Base-by-base conservation (phyloP, 1,139 yeast species). In the Pneumocystis wakefieldiae region DNA sequence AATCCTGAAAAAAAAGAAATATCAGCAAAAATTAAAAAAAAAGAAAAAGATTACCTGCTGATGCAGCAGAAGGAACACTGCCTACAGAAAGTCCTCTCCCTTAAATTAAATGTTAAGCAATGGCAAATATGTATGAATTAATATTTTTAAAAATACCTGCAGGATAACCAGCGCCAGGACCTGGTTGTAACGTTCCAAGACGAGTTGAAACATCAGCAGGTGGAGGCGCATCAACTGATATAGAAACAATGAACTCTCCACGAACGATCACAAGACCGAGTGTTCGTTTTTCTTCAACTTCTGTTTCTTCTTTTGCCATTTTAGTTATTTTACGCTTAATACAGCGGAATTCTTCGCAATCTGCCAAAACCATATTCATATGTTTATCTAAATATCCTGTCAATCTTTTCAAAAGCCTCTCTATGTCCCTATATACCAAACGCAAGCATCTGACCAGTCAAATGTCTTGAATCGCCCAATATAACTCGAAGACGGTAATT, bases 171-270 rank as follows among this genome's bases (percentile, higher is more conserved):
- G 71, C 69, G 1, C 84, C 84, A 61, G 77, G 75, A 2, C 84
- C 84, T 59, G 76, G 71, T 29, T 69, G 68, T 24, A 73, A 74
- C 17, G 74, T 75, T 66, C 78, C 72, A 57, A 81, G 68, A 66
- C 84, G 73, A 62, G 76, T 72, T 63, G 75, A 76, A 28, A 78
- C 74, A 64, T 79, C 81, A 38, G 80, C 74, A 3, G 84, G 76
- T 0, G 96, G 96, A 4, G 86, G 83, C 55, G 90, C 83, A 71
- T 89, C 96, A 39, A 90, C 86, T 48, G 86, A 83, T 14, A 91
- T 80, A 60, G 94, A 83, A n/a, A 92, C 83, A 38, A 92, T 83
- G 68, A 86, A 89, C 68, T 88, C 97, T 1, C 98, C 98, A 68
- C 98, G 80, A 61, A 92, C 76, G 55, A 92, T 86, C 7, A 88